A percentile compares a stretch with the other conserved stretches of the same genome.
Conservation (phyloP, 2,329 filamentous ascomycete species). For the Ceratocystis ficicola region DNA sequence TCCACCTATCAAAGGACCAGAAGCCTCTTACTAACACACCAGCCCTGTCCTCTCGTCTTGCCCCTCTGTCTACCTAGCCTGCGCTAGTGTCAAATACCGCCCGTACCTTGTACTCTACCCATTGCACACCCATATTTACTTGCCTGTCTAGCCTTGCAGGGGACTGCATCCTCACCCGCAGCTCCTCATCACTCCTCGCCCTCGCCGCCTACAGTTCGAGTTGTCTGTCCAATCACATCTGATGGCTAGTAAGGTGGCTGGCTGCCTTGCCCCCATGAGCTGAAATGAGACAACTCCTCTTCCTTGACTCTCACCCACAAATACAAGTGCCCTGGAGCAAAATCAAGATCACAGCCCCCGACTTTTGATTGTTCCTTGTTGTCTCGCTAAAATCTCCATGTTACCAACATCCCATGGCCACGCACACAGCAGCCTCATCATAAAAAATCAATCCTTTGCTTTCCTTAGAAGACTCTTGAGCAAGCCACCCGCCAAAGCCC, state of each 20-base stretch:
- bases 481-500: not conserved
- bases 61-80: too few relatives aligned
- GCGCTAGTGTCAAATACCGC: not conserved
- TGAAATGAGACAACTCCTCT: constrained; percentile 1
- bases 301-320: not conserved
- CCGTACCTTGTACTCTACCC: not conserved
- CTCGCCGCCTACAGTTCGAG: not conserved
- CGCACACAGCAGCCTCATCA: not conserved
- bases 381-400: not conserved
- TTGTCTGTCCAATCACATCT: not conserved
- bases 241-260: not conserved
- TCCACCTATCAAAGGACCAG: not conserved
- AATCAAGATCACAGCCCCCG: not conserved
- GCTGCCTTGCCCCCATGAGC: not conserved
- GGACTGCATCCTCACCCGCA: constrained; percentile 9
- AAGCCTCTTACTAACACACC: not conserved
- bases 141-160: not conserved
- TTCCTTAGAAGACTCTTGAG: not conserved
- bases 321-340: not conserved
- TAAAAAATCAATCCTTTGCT: not conserved
- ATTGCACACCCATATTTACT: not conserved
- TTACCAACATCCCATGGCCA: too few relatives aligned
- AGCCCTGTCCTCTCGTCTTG: too few relatives aligned
- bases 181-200: not conserved
- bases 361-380: not conserved